phyloP scores from a whole-genome alignment of 2,329 filamentous ascomycete genomes.

The Paraconiothyrium sp. region DNA sequence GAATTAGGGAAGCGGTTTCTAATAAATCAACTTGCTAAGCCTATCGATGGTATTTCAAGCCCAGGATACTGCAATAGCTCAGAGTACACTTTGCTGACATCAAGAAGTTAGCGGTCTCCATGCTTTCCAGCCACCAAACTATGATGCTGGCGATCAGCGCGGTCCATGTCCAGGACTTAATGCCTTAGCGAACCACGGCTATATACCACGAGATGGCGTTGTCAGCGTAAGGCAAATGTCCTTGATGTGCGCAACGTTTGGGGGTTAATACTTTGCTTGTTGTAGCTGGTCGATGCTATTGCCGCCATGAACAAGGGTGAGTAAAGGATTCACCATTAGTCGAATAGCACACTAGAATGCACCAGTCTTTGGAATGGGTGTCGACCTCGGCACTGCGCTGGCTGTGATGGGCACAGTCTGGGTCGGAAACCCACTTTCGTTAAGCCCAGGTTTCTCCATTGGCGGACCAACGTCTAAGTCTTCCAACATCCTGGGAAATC shows the following conservation, averaged over 20 bases:
- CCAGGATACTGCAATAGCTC: too few relatives aligned
- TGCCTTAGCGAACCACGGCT: constrained; percentile 48
- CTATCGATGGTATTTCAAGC: too few relatives aligned
- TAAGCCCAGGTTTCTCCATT: constrained; percentile 63
- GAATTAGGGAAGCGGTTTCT: too few relatives aligned
- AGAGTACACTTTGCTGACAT: not conserved
- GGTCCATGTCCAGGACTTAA: constrained; percentile 52
- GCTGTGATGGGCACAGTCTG: constrained; percentile 60
- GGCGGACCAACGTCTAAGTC: constrained; percentile 48
- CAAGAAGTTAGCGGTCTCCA: not conserved
- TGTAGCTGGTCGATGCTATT: constrained; percentile 29
- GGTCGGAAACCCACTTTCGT: constrained; percentile 61
- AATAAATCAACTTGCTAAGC: too few relatives aligned
- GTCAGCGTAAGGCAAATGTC: constrained; percentile 6
- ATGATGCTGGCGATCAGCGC: constrained; percentile 47
- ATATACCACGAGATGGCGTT: constrained; percentile 26
- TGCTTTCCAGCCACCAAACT: not conserved
- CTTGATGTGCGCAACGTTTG: too few relatives aligned
- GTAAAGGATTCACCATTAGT: not conserved
- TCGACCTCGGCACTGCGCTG: constrained; percentile 50
- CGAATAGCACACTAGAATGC: not conserved
- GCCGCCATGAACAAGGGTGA: not conserved
- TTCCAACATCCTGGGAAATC: constrained; percentile 55
- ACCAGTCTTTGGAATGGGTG: constrained; percentile 53
- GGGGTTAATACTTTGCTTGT: constrained; percentile 21